Conservation (phyloP, 148 eudicot genomes). For the Cornus suecica region DNA sequence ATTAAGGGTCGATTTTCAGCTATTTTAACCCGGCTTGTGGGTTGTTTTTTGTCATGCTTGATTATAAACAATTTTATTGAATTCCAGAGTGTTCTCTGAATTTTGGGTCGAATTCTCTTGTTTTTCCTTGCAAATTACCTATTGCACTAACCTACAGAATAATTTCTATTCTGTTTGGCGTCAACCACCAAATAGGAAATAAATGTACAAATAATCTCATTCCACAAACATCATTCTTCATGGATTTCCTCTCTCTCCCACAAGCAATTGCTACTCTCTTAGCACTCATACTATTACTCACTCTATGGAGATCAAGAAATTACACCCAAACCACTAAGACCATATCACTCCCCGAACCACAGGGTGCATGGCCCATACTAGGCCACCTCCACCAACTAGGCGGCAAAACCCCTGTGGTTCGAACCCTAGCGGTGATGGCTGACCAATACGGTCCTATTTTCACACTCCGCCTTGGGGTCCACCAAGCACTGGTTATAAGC, state of each 20-base stretch:
- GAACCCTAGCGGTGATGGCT: not conserved
- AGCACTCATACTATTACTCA: not conserved
- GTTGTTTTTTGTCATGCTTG: too few relatives aligned
- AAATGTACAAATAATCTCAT: too few relatives aligned
- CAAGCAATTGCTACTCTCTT: not conserved
- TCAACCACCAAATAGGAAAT: too few relatives aligned
- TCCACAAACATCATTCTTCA: not conserved
- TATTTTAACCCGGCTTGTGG: too few relatives aligned
- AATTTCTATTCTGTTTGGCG: too few relatives aligned
- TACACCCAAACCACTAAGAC: not conserved
- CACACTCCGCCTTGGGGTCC: not conserved
- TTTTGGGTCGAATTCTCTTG: too few relatives aligned
- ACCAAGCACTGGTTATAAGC: not conserved
- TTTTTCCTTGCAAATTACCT: too few relatives aligned
- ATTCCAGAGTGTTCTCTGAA: too few relatives aligned
- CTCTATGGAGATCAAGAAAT: not conserved
- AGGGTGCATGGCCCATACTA: not conserved
- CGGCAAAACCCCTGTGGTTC: not conserved
- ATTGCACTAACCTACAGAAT: too few relatives aligned
- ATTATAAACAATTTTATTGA: too few relatives aligned
- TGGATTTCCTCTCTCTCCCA: conserved; percentile 6
- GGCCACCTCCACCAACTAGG: conserved; percentile 1
- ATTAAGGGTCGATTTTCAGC: too few relatives aligned
- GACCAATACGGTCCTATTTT: conserved; percentile 3
- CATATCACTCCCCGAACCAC: conserved; percentile 3